Evolutionary conservation across 2,329 filamentous ascomycete genomes (phyloP).

Genomic region (Fusarium gaditjirri): DNA sequence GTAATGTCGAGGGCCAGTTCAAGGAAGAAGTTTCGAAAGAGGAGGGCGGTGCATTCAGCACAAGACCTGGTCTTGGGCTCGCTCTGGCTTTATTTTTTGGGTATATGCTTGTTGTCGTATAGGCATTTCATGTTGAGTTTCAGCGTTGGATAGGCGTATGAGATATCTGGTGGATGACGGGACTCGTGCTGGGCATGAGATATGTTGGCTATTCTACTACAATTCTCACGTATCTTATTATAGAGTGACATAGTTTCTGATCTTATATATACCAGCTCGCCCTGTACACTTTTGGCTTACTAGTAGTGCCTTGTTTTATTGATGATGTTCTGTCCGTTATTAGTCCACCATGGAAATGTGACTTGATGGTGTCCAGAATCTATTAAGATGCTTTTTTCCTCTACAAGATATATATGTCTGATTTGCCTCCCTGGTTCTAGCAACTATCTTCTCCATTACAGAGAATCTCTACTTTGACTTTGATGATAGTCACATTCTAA

Average conservation of each 20-base stretch:
- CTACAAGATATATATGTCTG: not conserved
- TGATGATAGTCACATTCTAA: not conserved
- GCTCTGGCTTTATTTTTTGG: constrained; percentile 28
- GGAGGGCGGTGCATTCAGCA: constrained; percentile 23
- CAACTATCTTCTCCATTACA: not conserved
- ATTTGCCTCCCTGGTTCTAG: not conserved
- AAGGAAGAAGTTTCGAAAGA: constrained; percentile 49
- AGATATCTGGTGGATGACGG: constrained; percentile 2
- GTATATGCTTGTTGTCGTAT: constrained; percentile 28
- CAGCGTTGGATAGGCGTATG: not conserved
- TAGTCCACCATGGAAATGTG: not conserved
- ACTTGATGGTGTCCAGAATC: not conserved
- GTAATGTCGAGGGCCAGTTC: constrained; percentile 69
- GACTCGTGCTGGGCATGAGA: constrained; percentile 27
- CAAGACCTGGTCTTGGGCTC: constrained; percentile 27
- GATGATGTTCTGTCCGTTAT: not conserved
- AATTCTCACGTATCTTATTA: constrained; percentile 7
- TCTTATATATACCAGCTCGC: constrained; percentile 1
- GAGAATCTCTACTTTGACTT: not conserved
- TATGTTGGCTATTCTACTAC: constrained; percentile 2
- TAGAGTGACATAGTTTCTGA: constrained; percentile 7
- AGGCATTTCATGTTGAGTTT: not conserved
- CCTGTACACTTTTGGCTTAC: not conserved
- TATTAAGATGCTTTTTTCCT: not conserved
- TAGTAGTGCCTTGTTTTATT: not conserved